phyloP scores from a whole-genome alignment of 345 rosid species.

The Brassica incana region DNA sequence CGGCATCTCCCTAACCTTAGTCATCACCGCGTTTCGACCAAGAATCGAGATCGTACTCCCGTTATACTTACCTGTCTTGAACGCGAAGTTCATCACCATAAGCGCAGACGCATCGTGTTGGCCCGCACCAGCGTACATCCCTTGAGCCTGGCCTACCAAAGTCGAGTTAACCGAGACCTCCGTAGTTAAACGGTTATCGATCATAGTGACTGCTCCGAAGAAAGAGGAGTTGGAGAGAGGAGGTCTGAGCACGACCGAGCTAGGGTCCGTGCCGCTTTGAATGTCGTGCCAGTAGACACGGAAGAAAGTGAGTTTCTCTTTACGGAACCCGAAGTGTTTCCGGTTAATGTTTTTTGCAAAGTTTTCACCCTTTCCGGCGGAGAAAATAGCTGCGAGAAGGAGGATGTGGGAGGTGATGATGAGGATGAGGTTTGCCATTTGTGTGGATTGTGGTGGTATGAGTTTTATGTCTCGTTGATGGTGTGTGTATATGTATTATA shows the following conservation, averaged over 20 bases:
- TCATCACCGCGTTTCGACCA: constrained; percentile 43
- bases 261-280: constrained; percentile 42
- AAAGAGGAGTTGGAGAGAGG: constrained; percentile 31
- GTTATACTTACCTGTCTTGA: constrained; percentile 15
- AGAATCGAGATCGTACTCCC: constrained; percentile 43
- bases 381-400: constrained; percentile 5
- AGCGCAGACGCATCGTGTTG: constrained; percentile 35
- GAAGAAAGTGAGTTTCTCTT: constrained; percentile 51
- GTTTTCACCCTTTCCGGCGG: constrained; percentile 10
- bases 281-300: constrained; percentile 62
- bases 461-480: neutral
- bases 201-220: constrained; percentile 42
- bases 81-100: constrained; percentile 48
- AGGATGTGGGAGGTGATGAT: constrained; percentile 25
- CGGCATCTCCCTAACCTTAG: constrained; percentile 21
- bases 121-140: constrained; percentile 2
- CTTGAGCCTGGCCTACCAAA: constrained; percentile 40
- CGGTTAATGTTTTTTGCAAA: constrained; percentile 10
- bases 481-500: neutral
- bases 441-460: constrained; percentile 3
- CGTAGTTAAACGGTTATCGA: constrained; percentile 46
- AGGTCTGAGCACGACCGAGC: constrained; percentile 30
- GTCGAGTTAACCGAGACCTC: constrained; percentile 36
- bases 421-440: constrained; percentile 32
- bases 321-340: constrained; percentile 20